phyloP scores from a whole-genome alignment of 2,329 filamentous ascomycete species.

The Coniochaeta sp. region DNA sequence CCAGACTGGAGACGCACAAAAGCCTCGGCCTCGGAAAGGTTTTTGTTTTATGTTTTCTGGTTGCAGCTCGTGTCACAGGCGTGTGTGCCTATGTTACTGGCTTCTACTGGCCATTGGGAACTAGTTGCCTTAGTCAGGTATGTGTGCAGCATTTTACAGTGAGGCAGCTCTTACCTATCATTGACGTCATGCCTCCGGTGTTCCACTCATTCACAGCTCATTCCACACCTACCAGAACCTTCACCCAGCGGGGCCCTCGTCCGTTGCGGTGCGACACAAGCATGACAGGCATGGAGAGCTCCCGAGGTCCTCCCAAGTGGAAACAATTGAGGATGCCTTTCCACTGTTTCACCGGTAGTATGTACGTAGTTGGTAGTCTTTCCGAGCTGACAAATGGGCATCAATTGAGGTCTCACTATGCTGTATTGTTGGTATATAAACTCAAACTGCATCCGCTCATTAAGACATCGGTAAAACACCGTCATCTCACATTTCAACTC shows the following conservation, averaged over 20 bases:
- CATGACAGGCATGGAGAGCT: no score
- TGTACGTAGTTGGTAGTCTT: not conserved
- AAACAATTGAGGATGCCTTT: not conserved
- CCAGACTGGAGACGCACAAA: no score
- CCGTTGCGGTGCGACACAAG: no score
- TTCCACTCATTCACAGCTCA: not conserved
- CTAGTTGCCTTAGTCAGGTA: not conserved
- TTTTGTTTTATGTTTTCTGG: not conserved
- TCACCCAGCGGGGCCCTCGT: not conserved
- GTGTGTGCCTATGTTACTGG: no score
- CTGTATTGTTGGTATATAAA: no score
- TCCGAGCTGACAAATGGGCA: not conserved
- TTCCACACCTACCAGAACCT: not conserved
- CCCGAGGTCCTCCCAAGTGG: no score
- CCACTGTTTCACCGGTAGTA: no score
- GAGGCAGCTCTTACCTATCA: not conserved
- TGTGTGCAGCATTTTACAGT: not conserved
- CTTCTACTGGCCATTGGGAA: no score
- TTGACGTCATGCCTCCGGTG: not conserved
- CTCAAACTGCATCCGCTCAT: no score
- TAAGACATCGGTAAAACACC: no score
- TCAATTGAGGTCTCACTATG: not conserved
- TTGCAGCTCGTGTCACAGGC: not conserved
- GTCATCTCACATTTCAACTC: no score
- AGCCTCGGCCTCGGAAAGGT: not conserved